A percentile compares a stretch with the other conserved stretches of the same genome.
Evolutionary conservation across 2,329 filamentous ascomycete genomes (phyloP).

Genomic region (Diaporthe helianthi): DNA sequence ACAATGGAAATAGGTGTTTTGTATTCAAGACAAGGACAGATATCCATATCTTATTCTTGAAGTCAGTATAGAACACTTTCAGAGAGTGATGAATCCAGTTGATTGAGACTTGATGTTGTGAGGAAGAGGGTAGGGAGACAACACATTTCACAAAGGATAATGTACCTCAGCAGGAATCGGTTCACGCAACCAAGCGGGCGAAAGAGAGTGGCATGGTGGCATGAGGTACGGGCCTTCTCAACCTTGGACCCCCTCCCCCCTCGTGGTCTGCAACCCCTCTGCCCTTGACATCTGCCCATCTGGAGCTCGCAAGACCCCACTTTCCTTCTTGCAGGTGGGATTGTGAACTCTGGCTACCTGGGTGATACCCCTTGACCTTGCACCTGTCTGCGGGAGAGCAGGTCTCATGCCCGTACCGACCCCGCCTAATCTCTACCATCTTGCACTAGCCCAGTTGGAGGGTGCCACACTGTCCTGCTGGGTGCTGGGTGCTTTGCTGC

Average conservation of each 20-base stretch:
- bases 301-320: constrained; percentile 32
- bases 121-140: not conserved
- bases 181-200: not conserved
- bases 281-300: constrained; percentile 25
- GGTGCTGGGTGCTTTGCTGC: constrained; percentile 19
- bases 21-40: not conserved
- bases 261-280: constrained; percentile 26
- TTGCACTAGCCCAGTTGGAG: constrained; percentile 24
- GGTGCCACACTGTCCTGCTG: constrained; percentile 28
- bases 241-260: not conserved
- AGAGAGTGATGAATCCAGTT: not conserved
- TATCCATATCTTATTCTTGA: not conserved
- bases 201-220: not conserved
- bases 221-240: not conserved
- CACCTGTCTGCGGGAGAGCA: not conserved
- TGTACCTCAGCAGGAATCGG: not conserved
- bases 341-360: constrained; percentile 20
- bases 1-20: not conserved
- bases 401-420: constrained; percentile 10
- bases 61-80: not conserved
- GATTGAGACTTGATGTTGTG: no score
- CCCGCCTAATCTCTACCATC: constrained; percentile 29
- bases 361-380: not conserved
- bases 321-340: constrained; percentile 28
- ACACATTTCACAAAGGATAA: no score